Percentiles rank a stretch among this genome's conserved stretches.
phyloP scores from a whole-genome alignment of 768 basidiomycete species.

The Suillus luteus region DNA sequence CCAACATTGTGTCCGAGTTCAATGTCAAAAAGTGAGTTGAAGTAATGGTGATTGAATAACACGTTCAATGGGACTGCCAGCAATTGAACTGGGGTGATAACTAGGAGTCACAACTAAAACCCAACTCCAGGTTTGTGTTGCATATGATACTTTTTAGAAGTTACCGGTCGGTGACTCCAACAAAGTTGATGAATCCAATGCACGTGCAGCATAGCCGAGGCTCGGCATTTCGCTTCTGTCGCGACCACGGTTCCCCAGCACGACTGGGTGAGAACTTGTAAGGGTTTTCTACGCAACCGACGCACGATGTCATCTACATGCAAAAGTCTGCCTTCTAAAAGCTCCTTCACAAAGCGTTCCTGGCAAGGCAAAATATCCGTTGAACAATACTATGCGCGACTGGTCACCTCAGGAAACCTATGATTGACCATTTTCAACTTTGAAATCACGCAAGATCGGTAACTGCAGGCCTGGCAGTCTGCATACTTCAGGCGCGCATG shows the following conservation, averaged over 20 bases:
- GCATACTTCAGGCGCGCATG: not conserved
- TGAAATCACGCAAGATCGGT: not conserved
- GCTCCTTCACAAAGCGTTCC: not conserved
- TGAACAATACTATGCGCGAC: not conserved
- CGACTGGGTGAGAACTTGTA: no score
- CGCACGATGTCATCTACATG: no score
- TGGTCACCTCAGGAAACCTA: not conserved
- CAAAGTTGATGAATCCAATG: not conserved
- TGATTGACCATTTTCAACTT: not conserved
- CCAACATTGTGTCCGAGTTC: not conserved
- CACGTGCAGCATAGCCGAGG: not conserved
- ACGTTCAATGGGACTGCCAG: not conserved
- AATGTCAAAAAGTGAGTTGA: not conserved
- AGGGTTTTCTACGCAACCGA: no score
- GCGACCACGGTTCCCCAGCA: no score
- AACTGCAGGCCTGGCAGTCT: not conserved
- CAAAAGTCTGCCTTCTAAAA: not conserved
- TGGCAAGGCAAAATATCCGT: not conserved
- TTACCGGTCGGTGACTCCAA: not conserved
- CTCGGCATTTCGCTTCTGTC: not conserved
- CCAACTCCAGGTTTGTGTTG: not conserved
- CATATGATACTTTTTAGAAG: not conserved
- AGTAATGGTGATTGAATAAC: not conserved
- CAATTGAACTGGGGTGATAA: not conserved
- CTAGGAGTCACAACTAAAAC: not conserved